Conservation (phyloP, 805 yeast genomes). For the Kurtzmaniella fragi region DNA sequence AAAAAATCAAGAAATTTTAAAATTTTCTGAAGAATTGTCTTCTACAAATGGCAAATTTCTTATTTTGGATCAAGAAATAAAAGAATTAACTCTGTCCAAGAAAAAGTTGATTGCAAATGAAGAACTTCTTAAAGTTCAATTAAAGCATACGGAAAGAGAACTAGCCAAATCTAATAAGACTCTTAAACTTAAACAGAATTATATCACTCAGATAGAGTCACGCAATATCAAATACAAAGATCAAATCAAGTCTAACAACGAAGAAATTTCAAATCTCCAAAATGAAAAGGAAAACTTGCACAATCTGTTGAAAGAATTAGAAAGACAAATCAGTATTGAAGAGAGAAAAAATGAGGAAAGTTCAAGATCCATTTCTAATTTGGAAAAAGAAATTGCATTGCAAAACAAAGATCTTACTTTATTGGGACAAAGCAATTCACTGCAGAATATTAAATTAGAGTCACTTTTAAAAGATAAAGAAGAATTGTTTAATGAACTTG, state of each 20-base stretch:
- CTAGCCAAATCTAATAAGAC: conserved; percentile 21
- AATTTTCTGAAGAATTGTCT: conserved; percentile 13
- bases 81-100: conserved; percentile 13
- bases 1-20: conserved; percentile 14
- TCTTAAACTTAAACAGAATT: conserved; percentile 12
- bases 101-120: conserved; percentile 13
- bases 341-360: conserved; percentile 1
- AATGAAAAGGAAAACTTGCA: conserved; percentile 5
- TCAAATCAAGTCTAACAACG: conserved; percentile 2
- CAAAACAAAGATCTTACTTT: conserved; percentile 5
- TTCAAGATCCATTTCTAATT: conserved; percentile 1
- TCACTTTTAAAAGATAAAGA: conserved; percentile 14
- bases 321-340: conserved; percentile 1
- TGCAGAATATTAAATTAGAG: conserved; percentile 11
- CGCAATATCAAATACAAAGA: conserved; percentile 5
- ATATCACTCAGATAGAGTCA: conserved; percentile 5
- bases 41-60: conserved; percentile 10
- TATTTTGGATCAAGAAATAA: conserved; percentile 11
- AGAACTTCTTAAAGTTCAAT: conserved; percentile 18
- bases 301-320: conserved; percentile 3
- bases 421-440: conserved; percentile 9
- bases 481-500: conserved; percentile 5
- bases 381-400: conserved; percentile 5
- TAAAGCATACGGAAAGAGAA: conserved; percentile 22
- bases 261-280: conserved; percentile 1